These are phyloP conservation scores for Filosporella fistucella DNA, from an alignment of 495 filamentous ascomycete genomes.

Conservation along the genomic window DNA sequence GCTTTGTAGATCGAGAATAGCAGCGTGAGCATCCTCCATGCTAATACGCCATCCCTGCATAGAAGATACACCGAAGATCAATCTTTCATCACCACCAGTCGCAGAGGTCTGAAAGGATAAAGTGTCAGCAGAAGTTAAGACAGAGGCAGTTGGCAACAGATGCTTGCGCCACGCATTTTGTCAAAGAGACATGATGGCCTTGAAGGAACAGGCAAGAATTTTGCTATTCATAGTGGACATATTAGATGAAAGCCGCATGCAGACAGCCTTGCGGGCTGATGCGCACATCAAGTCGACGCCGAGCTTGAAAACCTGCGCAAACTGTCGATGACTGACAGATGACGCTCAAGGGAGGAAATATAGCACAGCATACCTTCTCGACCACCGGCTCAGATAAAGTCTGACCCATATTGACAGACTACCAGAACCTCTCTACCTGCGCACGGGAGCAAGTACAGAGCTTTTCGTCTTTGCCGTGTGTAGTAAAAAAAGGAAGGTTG, in stretches of 20 bases:
- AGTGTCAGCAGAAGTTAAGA: conserved; percentile 21
- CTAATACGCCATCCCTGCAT: conserved; percentile 99
- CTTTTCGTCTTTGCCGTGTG: neutral
- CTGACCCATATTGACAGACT: conserved; percentile 75
- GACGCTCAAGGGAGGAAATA: too few species aligned
- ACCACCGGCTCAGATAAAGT: conserved; percentile 98
- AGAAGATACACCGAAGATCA: conserved; percentile 88
- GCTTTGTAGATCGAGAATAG: conserved; percentile 77
- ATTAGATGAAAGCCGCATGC: too few species aligned
- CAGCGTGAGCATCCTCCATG: conserved; percentile 96
- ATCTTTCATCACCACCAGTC: conserved; percentile 86
- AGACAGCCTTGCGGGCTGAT: too few species aligned
- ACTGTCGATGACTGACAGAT: too few species aligned
- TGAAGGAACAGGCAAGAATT: too few species aligned
- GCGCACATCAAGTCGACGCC: too few species aligned
- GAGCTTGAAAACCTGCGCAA: too few species aligned
- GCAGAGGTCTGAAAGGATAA: conserved; percentile 63
- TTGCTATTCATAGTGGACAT: too few species aligned
- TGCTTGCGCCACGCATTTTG: too few species aligned
- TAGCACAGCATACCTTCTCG: conserved; percentile 83
- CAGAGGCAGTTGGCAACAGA: too few species aligned
- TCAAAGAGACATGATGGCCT: too few species aligned
- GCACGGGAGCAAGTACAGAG: neutral
- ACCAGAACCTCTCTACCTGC: conserved; percentile 11
- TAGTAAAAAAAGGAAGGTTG: conserved; percentile 4